Percentiles rank a stretch among this genome's conserved stretches.
phyloP scores from a whole-genome alignment of 495 filamentous ascomycete genomes.

The Penicillium robsamsonii region DNA sequence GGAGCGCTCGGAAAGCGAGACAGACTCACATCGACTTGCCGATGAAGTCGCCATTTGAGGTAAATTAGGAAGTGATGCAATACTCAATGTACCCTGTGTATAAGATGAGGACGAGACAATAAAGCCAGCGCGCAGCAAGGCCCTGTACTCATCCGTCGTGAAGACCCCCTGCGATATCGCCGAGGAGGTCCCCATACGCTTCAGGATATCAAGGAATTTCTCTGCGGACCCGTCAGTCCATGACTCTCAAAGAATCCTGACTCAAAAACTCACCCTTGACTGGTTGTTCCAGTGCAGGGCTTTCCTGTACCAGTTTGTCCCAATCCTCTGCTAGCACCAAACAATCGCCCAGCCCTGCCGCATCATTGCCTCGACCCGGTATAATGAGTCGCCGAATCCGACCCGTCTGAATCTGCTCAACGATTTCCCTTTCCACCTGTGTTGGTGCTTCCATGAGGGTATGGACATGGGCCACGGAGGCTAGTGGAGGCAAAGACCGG shows the following conservation, averaged over 20 bases:
- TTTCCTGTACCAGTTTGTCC: conserved; percentile 52
- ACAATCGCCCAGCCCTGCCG: conserved; percentile 64
- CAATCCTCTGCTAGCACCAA: conserved; percentile 64
- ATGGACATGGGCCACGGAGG: conserved; percentile 70
- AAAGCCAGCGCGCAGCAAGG: conserved; percentile 70
- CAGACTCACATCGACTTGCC: conserved; percentile 42
- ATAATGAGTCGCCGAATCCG: conserved; percentile 64
- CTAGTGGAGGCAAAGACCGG: conserved; percentile 62
- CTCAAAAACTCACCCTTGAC: conserved; percentile 45
- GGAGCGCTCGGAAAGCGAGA: conserved; percentile 16
- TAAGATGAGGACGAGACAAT: conserved; percentile 56
- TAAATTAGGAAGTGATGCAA: conserved; percentile 53
- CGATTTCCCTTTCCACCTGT: conserved; percentile 69
- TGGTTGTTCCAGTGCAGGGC: conserved; percentile 40
- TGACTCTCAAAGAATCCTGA: neutral
- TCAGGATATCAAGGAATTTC: conserved; percentile 56
- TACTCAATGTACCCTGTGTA: conserved; percentile 43
- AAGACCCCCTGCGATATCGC: conserved; percentile 50
- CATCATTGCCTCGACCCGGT: conserved; percentile 59
- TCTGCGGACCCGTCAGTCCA: conserved; percentile 27
- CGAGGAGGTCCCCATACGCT: conserved; percentile 51
- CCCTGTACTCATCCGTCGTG: conserved; percentile 49
- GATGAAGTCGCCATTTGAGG: conserved; percentile 53
- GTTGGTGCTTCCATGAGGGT: conserved; percentile 65
- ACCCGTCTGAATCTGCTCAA: conserved; percentile 58